These are phyloP conservation scores for Cicer bijugum DNA, from an alignment of 306 rosid genomes.

Conservation along the genomic window DNA sequence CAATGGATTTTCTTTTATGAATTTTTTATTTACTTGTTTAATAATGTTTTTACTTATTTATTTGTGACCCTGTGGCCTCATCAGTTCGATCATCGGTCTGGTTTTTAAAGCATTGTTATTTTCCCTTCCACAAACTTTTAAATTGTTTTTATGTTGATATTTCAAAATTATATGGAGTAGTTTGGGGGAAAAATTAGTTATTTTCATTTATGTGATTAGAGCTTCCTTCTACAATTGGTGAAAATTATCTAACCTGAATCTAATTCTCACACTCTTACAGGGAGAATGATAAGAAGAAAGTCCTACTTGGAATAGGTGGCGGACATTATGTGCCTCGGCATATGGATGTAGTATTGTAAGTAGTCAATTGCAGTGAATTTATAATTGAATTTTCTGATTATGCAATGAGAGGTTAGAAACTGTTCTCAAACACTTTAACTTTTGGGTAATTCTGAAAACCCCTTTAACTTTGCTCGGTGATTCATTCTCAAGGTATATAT, in stretches of 20 bases:
- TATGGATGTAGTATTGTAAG: conserved; percentile 87
- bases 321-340: conserved; percentile 97
- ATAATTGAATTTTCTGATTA: conserved; percentile 36
- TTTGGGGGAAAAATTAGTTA: neutral
- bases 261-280: conserved; percentile 48
- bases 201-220: conserved; percentile 24
- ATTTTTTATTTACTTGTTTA: no score
- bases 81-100: no score
- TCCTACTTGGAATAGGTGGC: conserved; percentile 94
- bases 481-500: neutral
- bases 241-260: conserved; percentile 27
- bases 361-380: conserved; percentile 14
- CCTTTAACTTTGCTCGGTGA: neutral
- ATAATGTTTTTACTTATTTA: no score
- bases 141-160: conserved; percentile 20
- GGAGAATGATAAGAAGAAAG: conserved; percentile 71
- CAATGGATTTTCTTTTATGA: no score
- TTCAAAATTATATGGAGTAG: neutral
- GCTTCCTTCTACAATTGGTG: conserved; percentile 5
- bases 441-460: conserved; percentile 19
- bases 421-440: neutral
- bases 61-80: no score
- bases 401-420: neutral
- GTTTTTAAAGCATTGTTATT: neutral
- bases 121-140: conserved; percentile 15